Conservation (phyloP, 306 rosid species). For the Abrus pulchellus region DNA sequence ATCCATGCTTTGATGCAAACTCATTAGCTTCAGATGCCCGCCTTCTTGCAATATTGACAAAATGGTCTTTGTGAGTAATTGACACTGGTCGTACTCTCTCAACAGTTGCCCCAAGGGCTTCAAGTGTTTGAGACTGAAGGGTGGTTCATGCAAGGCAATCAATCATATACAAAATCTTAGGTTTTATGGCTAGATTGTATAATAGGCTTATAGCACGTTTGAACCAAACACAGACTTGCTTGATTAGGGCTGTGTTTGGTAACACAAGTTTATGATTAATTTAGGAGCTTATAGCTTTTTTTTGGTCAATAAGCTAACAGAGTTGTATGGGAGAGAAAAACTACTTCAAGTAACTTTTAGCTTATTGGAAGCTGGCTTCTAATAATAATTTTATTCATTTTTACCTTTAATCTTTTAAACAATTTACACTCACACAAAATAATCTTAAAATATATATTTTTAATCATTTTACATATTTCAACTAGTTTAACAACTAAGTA, state of each 20-base stretch:
- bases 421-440: too few relatives aligned
- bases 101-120: slow-evolving; percentile 87
- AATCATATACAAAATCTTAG: neutral
- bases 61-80: slow-evolving; percentile 89
- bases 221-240: neutral
- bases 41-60: slow-evolving; percentile 84
- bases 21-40: slow-evolving; percentile 85
- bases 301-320: too few relatives aligned
- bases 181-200: neutral
- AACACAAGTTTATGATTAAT: too few relatives aligned
- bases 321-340: too few relatives aligned
- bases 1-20: slow-evolving; percentile 53
- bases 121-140: slow-evolving; percentile 82
- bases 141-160: slow-evolving; percentile 13
- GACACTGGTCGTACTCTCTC: slow-evolving; percentile 97
- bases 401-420: too few relatives aligned
- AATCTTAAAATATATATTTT: too few relatives aligned
- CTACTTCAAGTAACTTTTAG: too few relatives aligned
- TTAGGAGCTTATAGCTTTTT: too few relatives aligned
- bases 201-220: neutral
- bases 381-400: too few relatives aligned
- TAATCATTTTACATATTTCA: too few relatives aligned
- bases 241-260: neutral
- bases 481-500: too few relatives aligned
- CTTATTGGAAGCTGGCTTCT: too few relatives aligned